Evolutionary conservation across 805 yeast genomes (phyloP), one percentile per base, ranked within the genome.

Genomic region (Candida adriatica): DNA sequence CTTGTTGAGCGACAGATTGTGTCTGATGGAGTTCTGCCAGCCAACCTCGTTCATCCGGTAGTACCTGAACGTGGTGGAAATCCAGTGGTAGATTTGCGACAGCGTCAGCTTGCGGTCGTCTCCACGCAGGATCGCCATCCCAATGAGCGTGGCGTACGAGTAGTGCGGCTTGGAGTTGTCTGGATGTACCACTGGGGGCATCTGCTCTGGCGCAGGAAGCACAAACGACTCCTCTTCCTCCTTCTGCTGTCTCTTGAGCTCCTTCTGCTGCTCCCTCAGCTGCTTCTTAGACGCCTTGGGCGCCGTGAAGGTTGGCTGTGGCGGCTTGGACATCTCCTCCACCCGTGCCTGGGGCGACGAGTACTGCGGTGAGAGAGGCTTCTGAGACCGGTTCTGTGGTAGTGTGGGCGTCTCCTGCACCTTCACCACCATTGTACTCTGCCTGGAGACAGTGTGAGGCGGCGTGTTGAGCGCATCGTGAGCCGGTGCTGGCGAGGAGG

Each of bases 11-110:
- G 96, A 86, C 18, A 90, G 64, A 45, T 92, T 90, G 59, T 90
- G 98, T 40, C 98, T 77, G 41, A 90, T 92, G 20, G 96, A 88
- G 59, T 90, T 90, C 59, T 90, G 96, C 98, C 98, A 90, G 17
- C 96, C 96, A 8, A 85, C 81, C 46, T 86, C 95, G 37, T 83
- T 81, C 41, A 73, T 75, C 42, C 78, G 75, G 58, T 92, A 92
- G 54, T 79, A 90, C 40, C 68, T 72, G 56, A 88, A 90, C 22
- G 94, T 81, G 27, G 75, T 76, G 7, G 92, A 75, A 26, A 90
- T 92, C 98, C 98, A 90, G 46, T 66, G 69, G 61, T 90, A 90
- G 25, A 90, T 92, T 49, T 86, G 95, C 0, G 92, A 70, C 32
- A 82, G 59, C 3, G 94, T 82, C 24, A 87, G 66, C 41, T 79